Conservation (phyloP, 805 yeast genomes). For the Candida corydali region DNA sequence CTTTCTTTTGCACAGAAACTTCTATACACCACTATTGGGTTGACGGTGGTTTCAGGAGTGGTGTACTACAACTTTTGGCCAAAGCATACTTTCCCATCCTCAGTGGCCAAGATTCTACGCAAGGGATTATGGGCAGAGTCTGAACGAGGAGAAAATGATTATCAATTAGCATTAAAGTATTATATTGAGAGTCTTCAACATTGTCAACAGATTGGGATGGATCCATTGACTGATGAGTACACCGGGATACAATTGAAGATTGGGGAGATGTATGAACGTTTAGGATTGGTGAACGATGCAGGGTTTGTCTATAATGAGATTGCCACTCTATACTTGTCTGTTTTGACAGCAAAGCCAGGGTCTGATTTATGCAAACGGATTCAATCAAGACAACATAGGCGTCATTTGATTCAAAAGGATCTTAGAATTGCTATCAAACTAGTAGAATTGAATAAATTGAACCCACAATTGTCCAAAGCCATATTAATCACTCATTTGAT, state of each 20-base stretch:
- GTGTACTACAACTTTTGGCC: constrained; percentile 55
- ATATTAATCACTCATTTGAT: constrained; percentile 58
- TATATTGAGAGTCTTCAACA: constrained; percentile 72
- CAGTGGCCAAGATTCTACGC: constrained; percentile 69
- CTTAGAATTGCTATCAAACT: constrained; percentile 65
- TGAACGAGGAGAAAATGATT: constrained; percentile 59
- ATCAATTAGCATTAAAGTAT: constrained; percentile 60
- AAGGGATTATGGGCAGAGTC: constrained; percentile 83
- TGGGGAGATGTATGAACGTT: constrained; percentile 79
- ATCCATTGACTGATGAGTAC: constrained; percentile 67
- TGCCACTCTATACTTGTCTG: constrained; percentile 53
- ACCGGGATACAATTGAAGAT: constrained; percentile 87
- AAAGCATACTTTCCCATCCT: constrained; percentile 59
- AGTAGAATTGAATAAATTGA: constrained; percentile 49
- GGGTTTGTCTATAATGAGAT: constrained; percentile 63
- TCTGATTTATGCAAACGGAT: constrained; percentile 19
- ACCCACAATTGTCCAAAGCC: constrained; percentile 50
- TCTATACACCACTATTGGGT: constrained; percentile 11
- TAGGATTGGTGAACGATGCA: constrained; percentile 62
- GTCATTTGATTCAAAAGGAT: constrained; percentile 65
- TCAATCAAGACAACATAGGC: constrained; percentile 32
- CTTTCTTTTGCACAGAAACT: constrained; percentile 13
- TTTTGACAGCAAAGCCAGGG: constrained; percentile 38
- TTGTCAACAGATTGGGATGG: constrained; percentile 53
- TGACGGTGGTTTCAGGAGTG: constrained; percentile 16